Percentiles rank a stretch among this genome's conserved stretches.
Conservation (phyloP, 345 rosid genomes). For the Citrus maxima region DNA sequence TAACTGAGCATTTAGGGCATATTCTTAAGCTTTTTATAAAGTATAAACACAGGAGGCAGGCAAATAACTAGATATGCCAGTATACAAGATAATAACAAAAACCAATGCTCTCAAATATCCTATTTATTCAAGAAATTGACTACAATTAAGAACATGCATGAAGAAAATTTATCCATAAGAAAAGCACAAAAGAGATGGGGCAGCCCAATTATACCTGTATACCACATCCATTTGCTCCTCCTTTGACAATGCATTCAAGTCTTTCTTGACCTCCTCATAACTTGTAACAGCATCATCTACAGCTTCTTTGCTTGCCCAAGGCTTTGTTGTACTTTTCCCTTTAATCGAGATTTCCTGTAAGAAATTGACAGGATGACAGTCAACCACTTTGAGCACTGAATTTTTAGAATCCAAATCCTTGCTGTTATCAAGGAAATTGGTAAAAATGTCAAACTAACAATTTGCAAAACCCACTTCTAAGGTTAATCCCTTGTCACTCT, state of each 20-base stretch:
- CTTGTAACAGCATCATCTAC: conserved; percentile 27
- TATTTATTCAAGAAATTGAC: background rate
- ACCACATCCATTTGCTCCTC: conserved; percentile 91
- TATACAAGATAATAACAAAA: background rate
- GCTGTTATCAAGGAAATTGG: background rate
- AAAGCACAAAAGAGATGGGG: background rate
- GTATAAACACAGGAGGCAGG: background rate
- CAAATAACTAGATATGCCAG: background rate
- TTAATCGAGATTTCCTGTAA: conserved; percentile 55
- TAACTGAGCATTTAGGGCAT: background rate
- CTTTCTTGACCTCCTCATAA: conserved; percentile 62
- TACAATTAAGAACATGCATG: background rate
- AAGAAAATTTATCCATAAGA: background rate
- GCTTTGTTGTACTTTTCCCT: conserved; percentile 29
- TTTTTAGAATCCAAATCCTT: background rate
- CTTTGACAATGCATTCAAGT: conserved; percentile 67
- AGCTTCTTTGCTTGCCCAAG: conserved; percentile 22
- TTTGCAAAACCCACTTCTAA: conserved; percentile 43
- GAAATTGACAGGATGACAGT: background rate
- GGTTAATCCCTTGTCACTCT: conserved; percentile 55
- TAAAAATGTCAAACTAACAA: conserved; percentile 9
- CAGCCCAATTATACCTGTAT: conserved; percentile 43
- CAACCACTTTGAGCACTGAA: background rate
- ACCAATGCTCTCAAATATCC: background rate
- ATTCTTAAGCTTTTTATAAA: background rate